Conservation (phyloP, 305 asterid genomes). For the Fraxinus floribunda region DNA sequence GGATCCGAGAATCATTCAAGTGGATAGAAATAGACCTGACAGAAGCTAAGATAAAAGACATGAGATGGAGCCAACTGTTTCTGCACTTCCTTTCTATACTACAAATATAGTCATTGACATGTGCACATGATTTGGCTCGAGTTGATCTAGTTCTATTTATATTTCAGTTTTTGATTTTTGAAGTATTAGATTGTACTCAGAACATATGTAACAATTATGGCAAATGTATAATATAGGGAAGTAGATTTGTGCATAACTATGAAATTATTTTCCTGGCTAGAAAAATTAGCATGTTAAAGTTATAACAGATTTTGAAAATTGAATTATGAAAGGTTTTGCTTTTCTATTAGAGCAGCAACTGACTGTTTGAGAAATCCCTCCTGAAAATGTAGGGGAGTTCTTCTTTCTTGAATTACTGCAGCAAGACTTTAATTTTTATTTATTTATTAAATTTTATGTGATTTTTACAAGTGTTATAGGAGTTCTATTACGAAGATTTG, state of each 20-base stretch:
- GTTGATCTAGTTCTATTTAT: not conserved
- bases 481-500: not conserved
- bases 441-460: not conserved
- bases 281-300: not conserved
- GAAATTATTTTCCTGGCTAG: not conserved
- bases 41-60: not conserved
- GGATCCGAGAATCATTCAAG: not conserved
- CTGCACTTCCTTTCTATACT: not conserved
- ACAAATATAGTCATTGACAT: not conserved
- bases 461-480: not conserved
- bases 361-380: not conserved
- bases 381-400: not conserved
- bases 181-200: not conserved
- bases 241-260: not conserved
- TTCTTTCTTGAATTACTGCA: not conserved
- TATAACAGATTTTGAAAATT: not conserved
- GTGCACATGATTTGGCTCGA: not conserved
- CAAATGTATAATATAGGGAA: not conserved
- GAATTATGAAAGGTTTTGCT: not conserved
- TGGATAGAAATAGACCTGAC: conserved; percentile 1
- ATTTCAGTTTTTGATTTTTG: not conserved
- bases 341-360: not conserved
- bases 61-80: not conserved
- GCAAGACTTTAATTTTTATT: not conserved
- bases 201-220: not conserved